Evolutionary conservation across 495 filamentous ascomycete genomes (phyloP).

Genomic region (Corynascus novoguineensis): DNA sequence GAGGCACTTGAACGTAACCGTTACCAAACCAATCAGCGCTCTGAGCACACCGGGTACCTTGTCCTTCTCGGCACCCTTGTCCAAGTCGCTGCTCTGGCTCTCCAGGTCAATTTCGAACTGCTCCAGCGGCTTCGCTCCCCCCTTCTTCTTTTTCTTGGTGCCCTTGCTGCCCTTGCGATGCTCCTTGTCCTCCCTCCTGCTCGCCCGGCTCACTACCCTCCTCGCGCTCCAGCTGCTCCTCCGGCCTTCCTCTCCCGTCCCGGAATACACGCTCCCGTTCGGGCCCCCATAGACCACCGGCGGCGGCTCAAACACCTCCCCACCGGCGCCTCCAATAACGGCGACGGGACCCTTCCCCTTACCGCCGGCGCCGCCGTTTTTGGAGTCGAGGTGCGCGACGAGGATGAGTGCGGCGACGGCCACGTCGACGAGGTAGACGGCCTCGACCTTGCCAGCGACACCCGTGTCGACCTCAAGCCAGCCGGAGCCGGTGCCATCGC

Average conservation of each 20-base stretch:
- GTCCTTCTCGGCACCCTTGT: conserved; percentile 34
- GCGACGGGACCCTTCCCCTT: background rate
- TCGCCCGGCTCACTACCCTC: conserved; percentile 18
- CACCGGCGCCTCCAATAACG: conserved; percentile 26
- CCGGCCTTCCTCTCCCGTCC: background rate
- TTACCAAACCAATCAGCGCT: conserved; percentile 36
- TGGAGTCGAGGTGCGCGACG: conserved; percentile 63
- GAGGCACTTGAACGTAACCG: conserved; percentile 40
- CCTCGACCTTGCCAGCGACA: conserved; percentile 47
- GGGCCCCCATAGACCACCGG: conserved; percentile 30
- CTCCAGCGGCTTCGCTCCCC: conserved; percentile 37
- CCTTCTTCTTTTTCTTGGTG: conserved; percentile 19
- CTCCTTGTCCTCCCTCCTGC: conserved; percentile 17
- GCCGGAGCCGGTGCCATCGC: conserved; percentile 48
- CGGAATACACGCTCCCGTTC: conserved; percentile 12
- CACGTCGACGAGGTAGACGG: conserved; percentile 72
- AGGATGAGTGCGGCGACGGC: conserved; percentile 61
- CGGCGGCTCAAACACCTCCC: conserved; percentile 50
- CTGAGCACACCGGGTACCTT: conserved; percentile 38
- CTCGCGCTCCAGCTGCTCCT: conserved; percentile 27
- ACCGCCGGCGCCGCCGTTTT: no score
- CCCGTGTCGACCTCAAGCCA: conserved; percentile 50
- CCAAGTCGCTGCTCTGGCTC: conserved; percentile 46
- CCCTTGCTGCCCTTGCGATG: conserved; percentile 15
- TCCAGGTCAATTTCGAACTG: conserved; percentile 54